Conservation (phyloP, 768 basidiomycete species). For the Podaxis sp. region DNA sequence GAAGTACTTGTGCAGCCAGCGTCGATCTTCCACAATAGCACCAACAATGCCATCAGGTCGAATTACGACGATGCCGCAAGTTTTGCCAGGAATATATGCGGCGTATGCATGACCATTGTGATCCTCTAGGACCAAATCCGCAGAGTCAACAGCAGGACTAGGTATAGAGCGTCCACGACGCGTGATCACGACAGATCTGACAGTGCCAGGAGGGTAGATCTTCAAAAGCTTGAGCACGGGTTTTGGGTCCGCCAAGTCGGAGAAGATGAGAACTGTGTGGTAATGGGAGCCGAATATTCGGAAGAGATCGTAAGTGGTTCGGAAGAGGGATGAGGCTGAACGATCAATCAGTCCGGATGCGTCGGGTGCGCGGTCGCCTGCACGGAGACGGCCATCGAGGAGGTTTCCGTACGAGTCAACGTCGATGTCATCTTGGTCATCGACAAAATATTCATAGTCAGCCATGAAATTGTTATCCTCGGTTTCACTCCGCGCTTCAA, state of each 20-base stretch:
- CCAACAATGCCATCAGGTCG: constrained; percentile 28
- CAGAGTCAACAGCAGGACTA: neutral
- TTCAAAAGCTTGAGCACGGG: constrained; percentile 11
- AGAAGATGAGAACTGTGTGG: constrained; percentile 32
- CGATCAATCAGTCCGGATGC: constrained; percentile 23
- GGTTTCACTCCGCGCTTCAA: constrained; percentile 12
- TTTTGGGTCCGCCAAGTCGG: constrained; percentile 13
- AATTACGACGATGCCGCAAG: constrained; percentile 45
- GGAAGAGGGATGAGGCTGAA: constrained; percentile 7
- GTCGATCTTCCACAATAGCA: constrained; percentile 13
- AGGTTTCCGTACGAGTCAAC: constrained; percentile 21
- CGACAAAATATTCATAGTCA: constrained; percentile 4
- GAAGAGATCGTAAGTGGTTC: constrained; percentile 17
- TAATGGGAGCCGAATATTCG: constrained; percentile 22
- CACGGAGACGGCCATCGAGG: constrained; percentile 21
- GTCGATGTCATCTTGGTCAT: neutral
- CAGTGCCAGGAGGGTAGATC: constrained; percentile 12
- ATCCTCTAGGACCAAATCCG: constrained; percentile 20
- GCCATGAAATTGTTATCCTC: constrained; percentile 14
- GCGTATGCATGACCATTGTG: constrained; percentile 21
- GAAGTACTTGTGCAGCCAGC: constrained; percentile 31
- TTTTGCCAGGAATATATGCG: constrained; percentile 34
- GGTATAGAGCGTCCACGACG: constrained; percentile 1
- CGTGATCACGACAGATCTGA: constrained; percentile 16
- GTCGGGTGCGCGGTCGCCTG: constrained; percentile 46